Evolutionary conservation across 805 yeast species (phyloP).

Genomic region (Starmerella geochares): DNA sequence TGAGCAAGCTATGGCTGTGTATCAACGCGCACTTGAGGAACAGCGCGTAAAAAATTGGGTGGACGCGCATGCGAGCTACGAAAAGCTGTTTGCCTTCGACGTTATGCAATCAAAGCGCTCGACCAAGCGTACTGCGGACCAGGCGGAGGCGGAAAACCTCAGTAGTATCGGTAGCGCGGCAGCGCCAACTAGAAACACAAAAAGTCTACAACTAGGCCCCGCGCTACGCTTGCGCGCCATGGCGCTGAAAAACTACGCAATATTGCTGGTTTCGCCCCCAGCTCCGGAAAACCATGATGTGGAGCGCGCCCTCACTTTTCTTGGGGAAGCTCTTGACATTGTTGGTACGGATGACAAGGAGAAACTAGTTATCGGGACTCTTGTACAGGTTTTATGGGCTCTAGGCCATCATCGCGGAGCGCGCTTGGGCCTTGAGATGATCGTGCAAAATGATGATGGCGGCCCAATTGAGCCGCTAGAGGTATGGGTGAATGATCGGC

Average conservation of each 20-base stretch:
- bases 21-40: conserved; percentile 55
- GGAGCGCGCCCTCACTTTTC: conserved; percentile 12
- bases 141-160: neutral
- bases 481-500: conserved; percentile 10
- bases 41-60: conserved; percentile 45
- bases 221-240: conserved; percentile 65
- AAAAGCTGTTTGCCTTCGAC: conserved; percentile 54
- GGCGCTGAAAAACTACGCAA: conserved; percentile 71
- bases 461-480: conserved; percentile 18
- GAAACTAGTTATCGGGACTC: conserved; percentile 15
- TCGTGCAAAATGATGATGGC: conserved; percentile 18
- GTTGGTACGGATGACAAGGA: conserved; percentile 21
- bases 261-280: conserved; percentile 43
- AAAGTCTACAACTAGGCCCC: conserved; percentile 27
- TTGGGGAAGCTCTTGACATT: conserved; percentile 20
- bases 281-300: conserved; percentile 13
- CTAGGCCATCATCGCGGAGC: conserved; percentile 20
- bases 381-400: conserved; percentile 16
- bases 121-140: neutral
- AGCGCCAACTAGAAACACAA: neutral
- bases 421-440: conserved; percentile 21
- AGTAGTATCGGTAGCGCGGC: neutral
- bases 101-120: conserved; percentile 38
- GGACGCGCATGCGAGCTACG: conserved; percentile 48
- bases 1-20: conserved; percentile 71